phyloP scores from a whole-genome alignment of 805 yeast genomes.

The Barnettozyma siamensis region DNA sequence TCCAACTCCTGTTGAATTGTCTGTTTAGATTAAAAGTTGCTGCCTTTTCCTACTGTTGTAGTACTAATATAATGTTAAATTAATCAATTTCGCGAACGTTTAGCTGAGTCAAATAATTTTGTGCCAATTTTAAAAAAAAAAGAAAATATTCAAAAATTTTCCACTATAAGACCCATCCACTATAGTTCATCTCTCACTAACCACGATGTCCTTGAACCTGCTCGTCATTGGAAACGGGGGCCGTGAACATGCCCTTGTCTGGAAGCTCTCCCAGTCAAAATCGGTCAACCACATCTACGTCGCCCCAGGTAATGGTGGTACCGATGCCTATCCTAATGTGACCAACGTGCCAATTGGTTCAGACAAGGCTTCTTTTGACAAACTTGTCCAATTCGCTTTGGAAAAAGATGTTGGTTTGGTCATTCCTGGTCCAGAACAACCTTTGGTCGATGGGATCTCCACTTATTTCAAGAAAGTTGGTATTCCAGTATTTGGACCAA shows the following conservation, averaged over 20 bases:
- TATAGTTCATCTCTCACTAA: no score
- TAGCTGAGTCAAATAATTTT: constrained; percentile 4
- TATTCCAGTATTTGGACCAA: constrained; percentile 96
- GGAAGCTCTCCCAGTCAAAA: constrained; percentile 81
- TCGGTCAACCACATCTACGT: constrained; percentile 70
- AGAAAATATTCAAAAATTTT: not conserved
- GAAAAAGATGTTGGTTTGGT: constrained; percentile 65
- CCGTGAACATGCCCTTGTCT: constrained; percentile 94
- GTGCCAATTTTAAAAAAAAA: constrained; percentile 8
- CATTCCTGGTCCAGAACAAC: constrained; percentile 99
- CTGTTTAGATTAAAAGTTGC: no score
- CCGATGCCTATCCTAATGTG: constrained; percentile 52
- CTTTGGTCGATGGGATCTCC: constrained; percentile 90
- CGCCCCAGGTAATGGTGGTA: constrained; percentile 98
- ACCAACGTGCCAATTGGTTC: constrained; percentile 65
- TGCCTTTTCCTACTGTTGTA: no score
- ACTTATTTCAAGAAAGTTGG: constrained; percentile 72
- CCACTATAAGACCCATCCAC: no score
- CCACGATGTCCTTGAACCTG: constrained; percentile 46
- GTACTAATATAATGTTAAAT: no score
- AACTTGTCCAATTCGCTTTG: constrained; percentile 68
- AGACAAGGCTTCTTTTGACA: constrained; percentile 58
- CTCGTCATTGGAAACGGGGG: constrained; percentile 97
- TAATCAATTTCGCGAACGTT: not conserved
- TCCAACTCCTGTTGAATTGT: no score